phyloP scores from a whole-genome alignment of 1,284 basidiomycete genomes.

The Cutaneotrichosporon mucoides region DNA sequence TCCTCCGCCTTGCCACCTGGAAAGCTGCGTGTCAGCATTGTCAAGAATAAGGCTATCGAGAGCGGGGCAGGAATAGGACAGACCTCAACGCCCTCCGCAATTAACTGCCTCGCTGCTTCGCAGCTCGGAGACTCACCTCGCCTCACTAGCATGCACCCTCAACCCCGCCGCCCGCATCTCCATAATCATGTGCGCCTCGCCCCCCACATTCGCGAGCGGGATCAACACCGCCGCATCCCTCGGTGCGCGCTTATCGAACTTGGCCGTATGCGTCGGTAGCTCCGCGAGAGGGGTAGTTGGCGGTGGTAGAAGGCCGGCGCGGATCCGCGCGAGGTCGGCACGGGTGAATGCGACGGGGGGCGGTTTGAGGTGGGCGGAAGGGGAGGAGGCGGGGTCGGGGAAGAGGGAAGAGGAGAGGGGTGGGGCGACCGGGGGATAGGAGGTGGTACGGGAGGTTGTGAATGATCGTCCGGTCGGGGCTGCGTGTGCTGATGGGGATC shows the following conservation, averaged over 20 bases:
- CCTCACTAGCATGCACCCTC: constrained; percentile 41
- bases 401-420: too few species aligned
- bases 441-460: too few species aligned
- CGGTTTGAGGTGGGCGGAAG: background rate
- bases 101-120: background rate
- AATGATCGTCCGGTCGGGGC: too few species aligned
- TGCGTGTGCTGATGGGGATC: too few species aligned
- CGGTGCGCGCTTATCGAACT: background rate
- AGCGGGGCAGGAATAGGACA: too few species aligned
- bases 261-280: constrained; percentile 30
- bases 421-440: too few species aligned
- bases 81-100: background rate
- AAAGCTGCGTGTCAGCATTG: constrained; percentile 8
- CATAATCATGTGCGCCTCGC: constrained; percentile 33
- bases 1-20: constrained; percentile 10
- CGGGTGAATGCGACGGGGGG: constrained; percentile 28
- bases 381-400: too few species aligned
- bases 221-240: constrained; percentile 40
- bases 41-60: too few species aligned
- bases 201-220: constrained; percentile 38
- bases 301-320: constrained; percentile 19
- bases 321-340: constrained; percentile 19
- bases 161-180: constrained; percentile 31
- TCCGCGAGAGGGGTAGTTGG: constrained; percentile 6
- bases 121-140: constrained; percentile 28